Evolutionary conservation across 169 alveolate species (phyloP).

Genomic region (Pseudocohnilembus persalinus): DNA sequence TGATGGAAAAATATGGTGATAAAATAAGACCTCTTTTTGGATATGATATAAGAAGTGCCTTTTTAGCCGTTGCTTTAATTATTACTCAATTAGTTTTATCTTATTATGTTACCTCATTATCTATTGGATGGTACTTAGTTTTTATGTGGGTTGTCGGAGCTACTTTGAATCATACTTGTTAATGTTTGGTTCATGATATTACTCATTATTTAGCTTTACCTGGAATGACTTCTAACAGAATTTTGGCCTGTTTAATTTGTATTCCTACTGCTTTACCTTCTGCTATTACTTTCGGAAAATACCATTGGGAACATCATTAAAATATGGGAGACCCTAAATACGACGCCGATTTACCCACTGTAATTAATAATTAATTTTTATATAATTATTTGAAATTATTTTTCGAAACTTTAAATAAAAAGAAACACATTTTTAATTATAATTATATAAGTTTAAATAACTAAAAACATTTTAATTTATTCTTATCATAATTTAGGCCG

Average conservation of each 20-base stretch:
- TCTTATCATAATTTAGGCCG: slow-evolving; percentile 4
- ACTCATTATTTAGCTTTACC: slow-evolving; percentile 61
- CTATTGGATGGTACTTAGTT: slow-evolving; percentile 31
- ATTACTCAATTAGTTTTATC: slow-evolving; percentile 19
- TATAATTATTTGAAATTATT: too few relatives aligned
- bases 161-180: slow-evolving; percentile 63
- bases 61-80: slow-evolving; percentile 15
- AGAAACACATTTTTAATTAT: not conserved
- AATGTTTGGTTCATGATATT: slow-evolving; percentile 71
- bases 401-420: too few relatives aligned
- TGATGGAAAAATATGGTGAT: slow-evolving; percentile 46
- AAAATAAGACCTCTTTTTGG: slow-evolving; percentile 46
- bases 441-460: not conserved
- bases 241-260: slow-evolving; percentile 60
- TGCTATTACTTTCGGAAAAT: slow-evolving; percentile 70
- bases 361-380: not conserved
- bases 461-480: not conserved
- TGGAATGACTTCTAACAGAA: slow-evolving; percentile 28
- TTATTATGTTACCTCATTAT: slow-evolving; percentile 12
- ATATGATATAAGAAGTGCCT: slow-evolving; percentile 40
- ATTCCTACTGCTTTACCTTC: slow-evolving; percentile 76
- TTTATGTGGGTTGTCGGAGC: slow-evolving; percentile 58
- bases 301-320: slow-evolving; percentile 82
- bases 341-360: slow-evolving; percentile 65
- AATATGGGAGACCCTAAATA: slow-evolving; percentile 37